Base-by-base conservation (phyloP, 108 stramenopile species). In the Stephanodiscus triporus region DNA sequence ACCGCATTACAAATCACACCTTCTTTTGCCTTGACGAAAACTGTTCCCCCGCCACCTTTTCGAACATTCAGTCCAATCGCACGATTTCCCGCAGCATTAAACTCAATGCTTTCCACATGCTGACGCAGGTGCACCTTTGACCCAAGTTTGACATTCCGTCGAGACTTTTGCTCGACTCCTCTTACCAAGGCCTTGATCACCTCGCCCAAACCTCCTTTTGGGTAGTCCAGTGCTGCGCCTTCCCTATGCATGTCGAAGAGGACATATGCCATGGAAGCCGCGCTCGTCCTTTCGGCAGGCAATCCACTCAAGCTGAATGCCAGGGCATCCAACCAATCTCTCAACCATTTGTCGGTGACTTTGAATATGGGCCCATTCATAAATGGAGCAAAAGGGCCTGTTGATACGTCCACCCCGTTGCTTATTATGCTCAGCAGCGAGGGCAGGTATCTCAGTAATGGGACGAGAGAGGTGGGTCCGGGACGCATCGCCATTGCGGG, bases 231-330 rank as follows among this genome's bases (percentile, higher is more conserved):
- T 26, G 85, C 90, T 0, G 93, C 94, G 14, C 83, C 88, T 17
- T 88, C 78, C 6, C 93, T 75, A 84, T 95, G 93, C 90, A 97
- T 89, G 66, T 97, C 96, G 69, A 84, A 88, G 49, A 97, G 63
- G 14, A 96, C 92, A 72, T 96, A 96, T 16, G 97, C 95, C 96
- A 97, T 96, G 9, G 97, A 93, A 9, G 91, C 94, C 4, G 94
- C 95, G 24, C 88, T 73, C 17, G 97, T 97, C 32, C 94, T 76
- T 26, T 83, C 87, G 19, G 97, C 95, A 11, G 92, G 91, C 17
- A 96, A 75, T 17, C 97, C 97, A 49, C 84, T 88, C 50, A 97
- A 78, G 43, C 90, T 88, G 73, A 97, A 97, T n/a, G 95, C 94
- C 63, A 97, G 73, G n/a, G 91, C 90, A 66, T 97, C 95, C 29